Base-by-base conservation (phyloP, 179 eudicot genomes). In the Carnegiea gigantea region DNA sequence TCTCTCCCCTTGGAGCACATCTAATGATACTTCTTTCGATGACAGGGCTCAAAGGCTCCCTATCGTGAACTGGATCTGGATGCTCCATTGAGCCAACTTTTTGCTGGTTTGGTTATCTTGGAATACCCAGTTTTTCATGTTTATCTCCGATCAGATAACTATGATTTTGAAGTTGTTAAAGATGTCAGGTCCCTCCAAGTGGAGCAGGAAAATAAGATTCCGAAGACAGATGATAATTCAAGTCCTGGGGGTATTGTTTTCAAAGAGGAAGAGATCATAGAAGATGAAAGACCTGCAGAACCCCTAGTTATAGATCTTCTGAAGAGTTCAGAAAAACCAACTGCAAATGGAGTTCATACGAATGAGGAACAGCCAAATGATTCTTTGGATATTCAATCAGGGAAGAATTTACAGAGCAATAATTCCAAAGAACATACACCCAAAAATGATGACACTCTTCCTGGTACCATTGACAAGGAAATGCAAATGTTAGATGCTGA, bases 101-200 rank as follows among this genome's bases (percentile, higher is more conserved):
- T 96, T 57, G 87, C 88, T 28, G 87, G 94, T 77, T 72, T 91
- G 77, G 87, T 83, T 73, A 84, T 95, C 78, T 71, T 96, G 81
- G 99, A 96, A 86, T 93, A 94, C 77, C 99, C 98, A 1, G 89
- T 91, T 30, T 89, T 95, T 79, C 91, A 92, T 53, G 93, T 90
- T 80, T 93, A 86, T 73, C 92, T 93, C 60, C 88, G 92, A 28
- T 93, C 99, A 24, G 92, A 94, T 72, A 83, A 48, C 77, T 89
- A 70, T 76, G 82, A 92, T 84, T 95, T 93, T 77, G 90, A 92
- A 87, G 91, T 95, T 60, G 78, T 89, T 23, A 89, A 88, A 78
- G 89, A 84, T 51, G 62, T 84, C 44, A 81, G 70, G 67, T 87
- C 76, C 2, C 82, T 46, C 85, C 82, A 83, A 70, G 68, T 53